Evolutionary conservation across 352 stramenopile species (phyloP), one percentile per base, ranked within the genome.

Genomic region (Globisporangium paroecandrum): DNA sequence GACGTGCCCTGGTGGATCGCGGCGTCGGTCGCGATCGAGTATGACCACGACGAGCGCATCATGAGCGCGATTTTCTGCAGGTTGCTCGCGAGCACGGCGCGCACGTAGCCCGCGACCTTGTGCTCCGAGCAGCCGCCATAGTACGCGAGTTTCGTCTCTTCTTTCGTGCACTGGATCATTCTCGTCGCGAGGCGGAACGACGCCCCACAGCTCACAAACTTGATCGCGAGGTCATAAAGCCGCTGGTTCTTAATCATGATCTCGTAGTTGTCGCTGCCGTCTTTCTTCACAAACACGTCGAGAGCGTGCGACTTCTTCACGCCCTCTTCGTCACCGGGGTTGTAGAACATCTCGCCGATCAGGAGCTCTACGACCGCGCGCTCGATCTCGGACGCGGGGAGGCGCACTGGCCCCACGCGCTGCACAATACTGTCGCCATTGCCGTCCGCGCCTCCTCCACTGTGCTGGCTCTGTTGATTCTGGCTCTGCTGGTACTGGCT

Each of bases 211-310:
- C 79, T 74, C 7, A 90, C 76, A 63, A 87, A 89, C 69, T 87
- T 87, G 64, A 90, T 77, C 4, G 78, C 82, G 9, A 90, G 58
- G 43, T 90, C 82, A 46, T 82, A 90, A 46, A 89, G 62, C 1
- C 82, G 78, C 68, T 87, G 79, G 70, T 90, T 89, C 68, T 85
- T 87, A 62, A 90, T 81, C 4, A 70, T 5, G 46, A 89, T 84
- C 32, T 85, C 77, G 68, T 87, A 90, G 57, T 82, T 86, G 20
- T 65, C 71, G 22, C 64, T 69, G 4, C 25, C 62, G 15, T 71
- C 55, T 53, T 85, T 89, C 38, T 47, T 69, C n/a, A 62, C 69
- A 69, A 90, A 90, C 58, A 84, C 77, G 22, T 80, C 67, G n/a
- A 87, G 70, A 29, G 75, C 73, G 32, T 82, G 73, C 9, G 75